A percentile compares a stretch with the other conserved stretches of the same genome.
Evolutionary conservation across 495 filamentous ascomycete genomes (phyloP).

Genomic region (Melanomma pulvis-pyrius): DNA sequence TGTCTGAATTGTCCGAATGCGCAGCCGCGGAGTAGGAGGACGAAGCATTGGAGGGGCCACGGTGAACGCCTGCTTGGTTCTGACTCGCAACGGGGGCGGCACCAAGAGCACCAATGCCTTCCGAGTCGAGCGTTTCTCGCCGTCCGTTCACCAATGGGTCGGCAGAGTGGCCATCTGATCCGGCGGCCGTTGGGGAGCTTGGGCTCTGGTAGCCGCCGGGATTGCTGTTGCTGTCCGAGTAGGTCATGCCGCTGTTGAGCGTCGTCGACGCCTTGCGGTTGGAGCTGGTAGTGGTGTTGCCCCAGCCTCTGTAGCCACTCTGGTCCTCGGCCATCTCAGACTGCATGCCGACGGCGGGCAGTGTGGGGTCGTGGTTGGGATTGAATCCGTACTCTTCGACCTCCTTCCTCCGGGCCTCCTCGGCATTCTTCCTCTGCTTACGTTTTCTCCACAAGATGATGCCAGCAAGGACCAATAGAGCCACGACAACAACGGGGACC

Average conservation of each 20-base stretch:
- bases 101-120: conserved; percentile 69
- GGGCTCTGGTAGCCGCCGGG: conserved; percentile 60
- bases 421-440: conserved; percentile 79
- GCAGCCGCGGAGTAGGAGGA: conserved; percentile 87
- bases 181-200: conserved; percentile 66
- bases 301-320: conserved; percentile 92
- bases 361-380: conserved; percentile 86
- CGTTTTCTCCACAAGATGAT: conserved; percentile 86
- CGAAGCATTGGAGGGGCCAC: conserved; percentile 93
- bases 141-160: conserved; percentile 63
- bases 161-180: conserved; percentile 72
- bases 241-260: conserved; percentile 75
- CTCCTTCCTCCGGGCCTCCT: conserved; percentile 87
- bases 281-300: conserved; percentile 74
- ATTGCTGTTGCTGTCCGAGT: conserved; percentile 68
- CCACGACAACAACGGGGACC: conserved; percentile 87
- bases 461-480: conserved; percentile 72
- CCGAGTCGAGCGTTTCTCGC: conserved; percentile 59
- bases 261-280: conserved; percentile 85
- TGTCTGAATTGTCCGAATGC: conserved; percentile 81
- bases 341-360: conserved; percentile 66
- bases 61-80: conserved; percentile 72
- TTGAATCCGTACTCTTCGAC: conserved; percentile 97
- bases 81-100: conserved; percentile 64
- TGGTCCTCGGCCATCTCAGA: conserved; percentile 58